Evolutionary conservation across 2,329 filamentous ascomycete species (phyloP).

Genomic region (Pestalotiopsis sp.): DNA sequence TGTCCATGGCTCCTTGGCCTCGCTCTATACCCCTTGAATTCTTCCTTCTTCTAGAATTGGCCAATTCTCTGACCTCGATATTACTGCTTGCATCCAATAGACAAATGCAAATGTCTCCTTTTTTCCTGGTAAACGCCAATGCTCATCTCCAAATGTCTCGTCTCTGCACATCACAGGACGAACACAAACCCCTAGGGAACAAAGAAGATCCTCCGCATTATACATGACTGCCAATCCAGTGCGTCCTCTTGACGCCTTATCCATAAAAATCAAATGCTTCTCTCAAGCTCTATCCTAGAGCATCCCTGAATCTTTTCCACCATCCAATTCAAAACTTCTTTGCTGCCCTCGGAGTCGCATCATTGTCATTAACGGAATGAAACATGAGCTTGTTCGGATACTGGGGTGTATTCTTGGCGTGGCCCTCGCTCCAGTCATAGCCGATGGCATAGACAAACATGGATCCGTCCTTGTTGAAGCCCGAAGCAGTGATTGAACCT

Average conservation of each 20-base stretch:
- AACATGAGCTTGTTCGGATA: slow-evolving; percentile 30
- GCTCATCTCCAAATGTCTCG: not conserved
- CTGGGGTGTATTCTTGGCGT: slow-evolving; percentile 31
- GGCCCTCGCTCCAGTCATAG: slow-evolving; percentile 76
- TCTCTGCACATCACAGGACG: not conserved
- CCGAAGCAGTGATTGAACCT: slow-evolving; percentile 63
- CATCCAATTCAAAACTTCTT: slow-evolving; percentile 7
- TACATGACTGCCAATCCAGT: slow-evolving; percentile 14
- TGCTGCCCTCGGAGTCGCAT: slow-evolving; percentile 17
- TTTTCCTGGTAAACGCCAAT: not conserved
- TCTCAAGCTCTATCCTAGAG: not conserved
- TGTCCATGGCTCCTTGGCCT: not conserved
- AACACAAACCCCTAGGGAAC: slow-evolving; percentile 8
- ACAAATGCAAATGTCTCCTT: not conserved
- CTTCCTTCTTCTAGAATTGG: not conserved
- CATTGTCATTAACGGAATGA: slow-evolving; percentile 25
- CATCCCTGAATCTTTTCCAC: not conserved
- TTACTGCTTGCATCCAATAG: not conserved
- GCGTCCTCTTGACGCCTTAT: not conserved
- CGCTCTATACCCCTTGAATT: not conserved
- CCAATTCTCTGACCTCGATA: not conserved
- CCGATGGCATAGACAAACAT: slow-evolving; percentile 64
- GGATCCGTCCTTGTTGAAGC: slow-evolving; percentile 63
- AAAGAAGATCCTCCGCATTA: slow-evolving; percentile 18
- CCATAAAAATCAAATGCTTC: not conserved